A percentile compares a stretch with the other conserved stretches of the same genome.
Conservation (phyloP, 2,329 filamentous ascomycete species). For the Hawksworthiomyces lignivorus region DNA sequence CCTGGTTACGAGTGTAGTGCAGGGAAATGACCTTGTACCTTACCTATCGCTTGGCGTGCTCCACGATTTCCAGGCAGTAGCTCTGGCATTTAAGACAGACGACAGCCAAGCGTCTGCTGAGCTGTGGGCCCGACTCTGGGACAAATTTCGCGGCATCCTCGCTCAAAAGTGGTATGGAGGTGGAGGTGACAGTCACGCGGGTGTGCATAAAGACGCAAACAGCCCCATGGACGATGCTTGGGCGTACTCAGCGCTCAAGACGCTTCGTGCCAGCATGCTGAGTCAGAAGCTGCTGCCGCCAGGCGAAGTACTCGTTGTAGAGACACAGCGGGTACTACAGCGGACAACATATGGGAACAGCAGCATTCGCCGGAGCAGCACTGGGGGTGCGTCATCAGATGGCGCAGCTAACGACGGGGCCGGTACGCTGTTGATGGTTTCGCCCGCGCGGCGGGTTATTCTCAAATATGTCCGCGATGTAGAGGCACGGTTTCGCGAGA, state of each 20-base stretch:
- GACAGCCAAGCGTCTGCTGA: conserved; percentile 59
- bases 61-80: conserved; percentile 66
- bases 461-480: conserved; percentile 66
- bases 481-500: conserved; percentile 60
- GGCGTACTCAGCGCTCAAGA: conserved; percentile 60
- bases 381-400: conserved; percentile 2
- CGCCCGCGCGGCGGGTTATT: conserved; percentile 60
- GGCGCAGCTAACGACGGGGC: background rate
- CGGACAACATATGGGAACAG: conserved; percentile 53
- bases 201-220: background rate
- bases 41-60: conserved; percentile 65
- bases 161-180: conserved; percentile 51
- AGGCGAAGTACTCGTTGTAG: conserved; percentile 67
- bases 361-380: conserved; percentile 15
- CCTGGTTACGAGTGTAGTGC: conserved; percentile 66
- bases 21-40: conserved; percentile 67
- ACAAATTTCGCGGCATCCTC: conserved; percentile 32
- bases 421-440: conserved; percentile 16
- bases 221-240: conserved; percentile 53
- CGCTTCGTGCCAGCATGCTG: conserved; percentile 59
- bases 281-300: conserved; percentile 65
- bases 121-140: conserved; percentile 58
- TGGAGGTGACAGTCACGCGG: background rate
- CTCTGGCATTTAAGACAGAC: conserved; percentile 66
- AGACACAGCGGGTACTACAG: conserved; percentile 59